Base-by-base conservation (phyloP, 805 yeast genomes). In the Ogataea nonfermentans region DNA sequence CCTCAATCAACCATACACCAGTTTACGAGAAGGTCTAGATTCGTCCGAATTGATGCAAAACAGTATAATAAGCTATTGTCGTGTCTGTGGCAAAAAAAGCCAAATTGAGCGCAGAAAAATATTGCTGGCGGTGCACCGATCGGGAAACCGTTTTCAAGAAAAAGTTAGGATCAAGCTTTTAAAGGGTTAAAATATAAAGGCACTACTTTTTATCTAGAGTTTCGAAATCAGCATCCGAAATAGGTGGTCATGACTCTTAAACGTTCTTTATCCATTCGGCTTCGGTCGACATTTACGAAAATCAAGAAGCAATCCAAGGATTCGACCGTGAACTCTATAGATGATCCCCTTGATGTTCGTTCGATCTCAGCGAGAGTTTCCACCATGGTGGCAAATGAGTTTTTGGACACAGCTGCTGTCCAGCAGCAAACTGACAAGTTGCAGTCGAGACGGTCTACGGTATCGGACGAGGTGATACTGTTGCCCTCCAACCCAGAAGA, bases 401-500 rank as follows among this genome's bases (percentile, higher is more conserved):
- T 8, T 31, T 13, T 6, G 9, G 14, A 24, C 3, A 28, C 19
- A 10, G 4, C 24, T 11, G 4, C 4, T 15, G 17, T 13, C 22
- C 24, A 10, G 3, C 12, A 12, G 15, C 29, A 24, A 11, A 22
- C 15, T 9, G 11, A 12, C 27, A 11, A 10, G 6, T 13, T 24
- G n/a, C 10, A 1, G 6, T 22, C 24, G 9, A 17, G 15, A 6
- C 29, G 17, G 9, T 31, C 40, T 2, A 14, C 28, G 15, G 15
- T 13, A 29, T 27, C 34, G 9, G 24, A 24, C 16, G 48, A 53
- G n/a, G 43, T 57, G 25, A 36, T 60, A 3, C 35, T 60, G 17
- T 43, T 60, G 10, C 65, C 65, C 7, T 41, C 31, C 6, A 53
- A 52, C 15, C 59, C 62, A 3, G 42, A 44, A 4, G 62, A 59